These are phyloP conservation scores for Butyriboletus loyo DNA, from an alignment of 768 basidiomycete genomes.

Conservation along the genomic window DNA sequence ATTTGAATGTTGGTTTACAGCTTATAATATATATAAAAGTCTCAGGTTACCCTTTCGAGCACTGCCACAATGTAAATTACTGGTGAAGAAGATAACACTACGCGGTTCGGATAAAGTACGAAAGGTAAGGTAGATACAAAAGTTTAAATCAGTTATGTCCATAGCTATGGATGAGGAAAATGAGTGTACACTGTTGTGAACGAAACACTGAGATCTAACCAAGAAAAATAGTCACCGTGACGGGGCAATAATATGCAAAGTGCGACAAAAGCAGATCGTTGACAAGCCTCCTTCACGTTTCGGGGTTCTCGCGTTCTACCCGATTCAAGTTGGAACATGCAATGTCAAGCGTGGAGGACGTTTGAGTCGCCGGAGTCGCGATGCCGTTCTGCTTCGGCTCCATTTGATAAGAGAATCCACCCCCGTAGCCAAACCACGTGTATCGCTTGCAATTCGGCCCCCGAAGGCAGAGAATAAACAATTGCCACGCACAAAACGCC, in stretches of 20 bases:
- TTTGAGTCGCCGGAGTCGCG: neutral
- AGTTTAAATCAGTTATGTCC: neutral
- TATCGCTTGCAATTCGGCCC: conserved; percentile 36
- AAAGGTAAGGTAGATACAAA: neutral
- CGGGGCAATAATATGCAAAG: neutral
- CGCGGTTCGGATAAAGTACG: neutral
- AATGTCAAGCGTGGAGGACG: neutral
- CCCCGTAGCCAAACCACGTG: conserved; percentile 61
- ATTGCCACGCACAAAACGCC: conserved; percentile 33
- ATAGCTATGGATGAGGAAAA: neutral
- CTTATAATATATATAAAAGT: neutral
- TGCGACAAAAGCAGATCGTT: no score
- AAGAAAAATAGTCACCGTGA: neutral
- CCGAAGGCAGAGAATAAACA: conserved; percentile 35
- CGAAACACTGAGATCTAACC: neutral
- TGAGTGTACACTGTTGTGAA: neutral
- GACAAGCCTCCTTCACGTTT: neutral
- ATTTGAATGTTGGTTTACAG: neutral
- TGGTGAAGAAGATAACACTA: neutral
- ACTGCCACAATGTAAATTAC: neutral
- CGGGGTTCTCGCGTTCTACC: neutral
- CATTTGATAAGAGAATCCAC: conserved; percentile 36
- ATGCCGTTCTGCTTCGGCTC: conserved; percentile 1
- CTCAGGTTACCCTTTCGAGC: neutral
- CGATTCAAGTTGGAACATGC: neutral